Evolutionary conservation across 108 stramenopile genomes (phyloP), one percentile per base, ranked within the genome.

Genomic region (Skeletonema grethae): DNA sequence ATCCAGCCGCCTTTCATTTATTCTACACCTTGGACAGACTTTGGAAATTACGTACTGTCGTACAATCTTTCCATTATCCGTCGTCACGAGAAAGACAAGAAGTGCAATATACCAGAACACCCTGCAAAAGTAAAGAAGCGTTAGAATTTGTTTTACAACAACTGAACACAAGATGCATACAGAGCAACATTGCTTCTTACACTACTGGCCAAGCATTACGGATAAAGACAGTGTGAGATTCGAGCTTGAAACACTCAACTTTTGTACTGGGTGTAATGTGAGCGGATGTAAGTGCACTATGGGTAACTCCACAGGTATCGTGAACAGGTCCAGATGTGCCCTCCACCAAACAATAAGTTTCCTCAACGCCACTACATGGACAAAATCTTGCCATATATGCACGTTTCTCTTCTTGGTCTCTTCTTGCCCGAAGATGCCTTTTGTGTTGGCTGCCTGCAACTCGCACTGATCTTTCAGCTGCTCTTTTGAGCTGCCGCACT

Each of bases 61-160:
- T 1, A 75, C 82, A 43, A 57, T 50, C 38, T 67, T 69, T 12
- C 82, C 82, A 46, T 83, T 83, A 13, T 63, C 64, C 1, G 82
- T 83, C 20, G 67, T 68, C 2, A 76, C 10, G n/a, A 83, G 79
- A 64, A 83, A 83, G 13, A 83, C 69, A 2, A 62, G 16, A 11
- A 83, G 78, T 8, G 82, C 82, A 32, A 73, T 73, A 57, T 80
- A 83, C 82, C 82, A 83, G 20, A 83, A 61, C 13, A 83, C 63
- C 4, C n/a, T n/a, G n/a, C n/a, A n/a, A n/a, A n/a, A n/a, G n/a
- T n/a, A n/a, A n/a, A n/a, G n/a, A n/a, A n/a, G n/a, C n/a, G n/a
- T n/a, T n/a, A n/a, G n/a, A n/a, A n/a, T n/a, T n/a, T n/a, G n/a
- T n/a, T n/a, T n/a, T n/a, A n/a, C n/a, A n/a, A n/a, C n/a, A n/a